Conservation (phyloP, 2,329 filamentous ascomycete genomes). For the Phoma sp. region DNA sequence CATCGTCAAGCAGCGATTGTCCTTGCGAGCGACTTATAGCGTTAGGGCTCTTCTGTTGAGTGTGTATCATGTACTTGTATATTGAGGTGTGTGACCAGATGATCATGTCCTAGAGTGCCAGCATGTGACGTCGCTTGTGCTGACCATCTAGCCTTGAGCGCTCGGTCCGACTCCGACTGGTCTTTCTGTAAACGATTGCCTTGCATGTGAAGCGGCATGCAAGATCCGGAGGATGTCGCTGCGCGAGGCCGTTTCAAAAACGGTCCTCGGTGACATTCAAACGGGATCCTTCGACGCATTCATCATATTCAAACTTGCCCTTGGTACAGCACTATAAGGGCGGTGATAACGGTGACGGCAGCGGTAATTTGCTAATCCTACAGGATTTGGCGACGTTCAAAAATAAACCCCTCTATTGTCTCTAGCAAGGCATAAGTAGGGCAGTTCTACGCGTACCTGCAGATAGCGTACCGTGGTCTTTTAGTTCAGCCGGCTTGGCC, state of each 20-base stretch:
- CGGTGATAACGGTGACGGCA: slow-evolving; percentile 12
- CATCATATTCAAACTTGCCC: background rate
- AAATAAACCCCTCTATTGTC: slow-evolving; percentile 9
- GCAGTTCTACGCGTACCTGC: slow-evolving; percentile 37
- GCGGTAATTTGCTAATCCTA: slow-evolving; percentile 9
- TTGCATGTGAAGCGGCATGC: slow-evolving; percentile 13
- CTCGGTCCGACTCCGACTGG: slow-evolving; percentile 16
- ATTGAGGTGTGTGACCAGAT: background rate
- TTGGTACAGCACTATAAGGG: background rate
- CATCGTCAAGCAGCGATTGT: slow-evolving; percentile 2
- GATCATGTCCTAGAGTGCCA: background rate
- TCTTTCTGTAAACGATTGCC: slow-evolving; percentile 3
- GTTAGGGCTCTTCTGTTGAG: background rate
- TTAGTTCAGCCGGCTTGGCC: slow-evolving; percentile 24
- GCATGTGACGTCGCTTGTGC: slow-evolving; percentile 18
- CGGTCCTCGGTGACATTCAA: slow-evolving; percentile 1
- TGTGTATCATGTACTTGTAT: slow-evolving; percentile 13
- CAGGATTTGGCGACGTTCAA: slow-evolving; percentile 14
- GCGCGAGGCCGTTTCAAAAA: slow-evolving; percentile 6
- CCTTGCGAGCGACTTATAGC: background rate
- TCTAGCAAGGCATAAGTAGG: slow-evolving; percentile 5
- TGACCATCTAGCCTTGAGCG: background rate
- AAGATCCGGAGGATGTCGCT: slow-evolving; percentile 1
- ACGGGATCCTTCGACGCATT: background rate
- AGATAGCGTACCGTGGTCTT: slow-evolving; percentile 27